Base-by-base conservation (phyloP, 345 rosid species). In the Gossypium rotundifolium region DNA sequence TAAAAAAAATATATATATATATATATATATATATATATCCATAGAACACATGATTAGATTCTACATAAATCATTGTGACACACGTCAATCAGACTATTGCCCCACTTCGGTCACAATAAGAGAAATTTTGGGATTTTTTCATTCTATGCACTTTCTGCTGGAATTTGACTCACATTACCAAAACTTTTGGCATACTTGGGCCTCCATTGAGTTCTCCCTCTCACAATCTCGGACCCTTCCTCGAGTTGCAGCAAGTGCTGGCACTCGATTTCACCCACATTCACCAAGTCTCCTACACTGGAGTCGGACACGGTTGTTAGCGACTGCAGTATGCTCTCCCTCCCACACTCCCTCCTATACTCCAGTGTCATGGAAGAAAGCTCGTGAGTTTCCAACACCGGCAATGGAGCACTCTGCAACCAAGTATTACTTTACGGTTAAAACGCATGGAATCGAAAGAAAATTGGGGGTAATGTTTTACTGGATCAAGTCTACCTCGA, bases 331-430 rank as follows among this genome's bases (percentile, higher is more conserved):
- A 90, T 90, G 29, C 90, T 87, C 87, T 93, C 97, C 84, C 75
- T 90, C 25, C 96, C 98, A n/a, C 99, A 96, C 83, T 96, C 99
- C 87, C 96, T 90, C 79, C 97, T 81, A 55, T 96, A 96, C 86
- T 93, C 99, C 75, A 96, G 76, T 13, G 96, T 89, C 83, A 96
- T 76, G 79, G 91, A 74, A 11, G 87, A 81, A 59, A 96, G 98
- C 85, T 91, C 90, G 69, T 89, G 93, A 48, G 78, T 85, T 95
- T 96, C 99, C 84, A 93, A 83, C 70, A 96, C 84, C 58, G 86
- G 77, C 74, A 75, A 86, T 1, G 99, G 99, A 85, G 98, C 95
- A 83, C 99, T 87, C 95, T 91, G 92, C 80, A 81, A 64, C 48
- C 71, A 71, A 33, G 57, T 13, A 67, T 67, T 23, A 67, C 42